phyloP scores from a whole-genome alignment of 495 filamentous ascomycete genomes.

The Jackrogersella minutella region DNA sequence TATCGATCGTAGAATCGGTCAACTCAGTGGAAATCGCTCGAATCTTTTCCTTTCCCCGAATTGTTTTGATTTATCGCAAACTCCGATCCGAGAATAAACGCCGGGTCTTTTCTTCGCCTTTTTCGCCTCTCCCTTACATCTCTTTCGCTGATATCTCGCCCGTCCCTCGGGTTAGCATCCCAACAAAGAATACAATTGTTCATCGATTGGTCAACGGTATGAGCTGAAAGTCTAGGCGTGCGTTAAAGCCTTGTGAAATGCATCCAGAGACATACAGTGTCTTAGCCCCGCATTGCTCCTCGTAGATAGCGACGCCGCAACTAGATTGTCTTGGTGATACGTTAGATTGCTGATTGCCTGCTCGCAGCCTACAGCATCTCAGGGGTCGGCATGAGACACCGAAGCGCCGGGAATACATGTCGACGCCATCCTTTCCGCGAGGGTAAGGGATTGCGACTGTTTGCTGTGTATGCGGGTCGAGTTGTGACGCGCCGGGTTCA shows the following conservation, averaged over 20 bases:
- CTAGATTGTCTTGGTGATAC: neutral
- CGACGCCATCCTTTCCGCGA: constrained; percentile 7
- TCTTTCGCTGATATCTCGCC: constrained; percentile 1
- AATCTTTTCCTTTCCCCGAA: neutral
- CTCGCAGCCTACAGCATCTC: neutral
- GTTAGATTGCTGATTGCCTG: neutral
- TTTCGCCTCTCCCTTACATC: constrained; percentile 5
- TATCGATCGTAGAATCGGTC: neutral
- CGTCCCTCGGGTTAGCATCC: neutral
- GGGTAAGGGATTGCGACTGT: constrained; percentile 14
- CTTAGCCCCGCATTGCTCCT: neutral
- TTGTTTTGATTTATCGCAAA: neutral
- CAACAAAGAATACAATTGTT: neutral
- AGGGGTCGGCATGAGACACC: neutral
- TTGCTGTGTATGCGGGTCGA: neutral
- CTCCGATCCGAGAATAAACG: neutral
- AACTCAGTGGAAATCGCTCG: neutral
- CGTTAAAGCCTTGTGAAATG: neutral
- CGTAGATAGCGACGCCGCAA: neutral
- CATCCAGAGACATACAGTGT: neutral
- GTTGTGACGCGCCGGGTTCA: neutral
- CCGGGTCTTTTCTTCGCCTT: neutral
- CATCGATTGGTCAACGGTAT: constrained; percentile 3
- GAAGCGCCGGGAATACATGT: neutral
- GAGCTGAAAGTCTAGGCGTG: constrained; percentile 18